A percentile compares a stretch with the other conserved stretches of the same genome.
Conservation (phyloP, 257 asterid species). For the Solanum chaucha region DNA sequence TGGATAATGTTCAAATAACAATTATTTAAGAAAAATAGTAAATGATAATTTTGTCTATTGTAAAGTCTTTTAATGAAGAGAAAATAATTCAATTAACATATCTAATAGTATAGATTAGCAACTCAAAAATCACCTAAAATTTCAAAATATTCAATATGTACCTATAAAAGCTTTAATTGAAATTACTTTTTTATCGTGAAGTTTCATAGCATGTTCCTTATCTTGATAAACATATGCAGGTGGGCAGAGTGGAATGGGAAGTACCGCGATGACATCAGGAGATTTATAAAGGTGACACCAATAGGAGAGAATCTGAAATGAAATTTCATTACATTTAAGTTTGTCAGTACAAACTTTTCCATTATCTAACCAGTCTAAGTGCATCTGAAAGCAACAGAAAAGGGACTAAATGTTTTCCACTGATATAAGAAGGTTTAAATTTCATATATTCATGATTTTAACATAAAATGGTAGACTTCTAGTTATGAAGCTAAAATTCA, state of each 20-base stretch:
- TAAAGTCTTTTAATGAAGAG: neutral
- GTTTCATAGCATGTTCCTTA: neutral
- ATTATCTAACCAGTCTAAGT: neutral
- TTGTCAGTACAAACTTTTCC: neutral
- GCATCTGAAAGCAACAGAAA: neutral
- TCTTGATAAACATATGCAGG: slow-evolving; percentile 27
- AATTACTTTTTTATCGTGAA: neutral
- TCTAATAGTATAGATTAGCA: neutral
- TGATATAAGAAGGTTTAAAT: neutral
- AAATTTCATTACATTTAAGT: neutral
- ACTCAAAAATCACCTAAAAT: neutral
- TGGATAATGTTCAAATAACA: neutral
- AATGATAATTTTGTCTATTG: neutral
- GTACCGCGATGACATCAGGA: slow-evolving; percentile 86
- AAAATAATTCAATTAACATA: neutral
- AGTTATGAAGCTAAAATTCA: neutral
- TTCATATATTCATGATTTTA: neutral
- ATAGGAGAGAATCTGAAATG: neutral
- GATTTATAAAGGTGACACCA: slow-evolving; percentile 73
- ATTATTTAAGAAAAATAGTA: neutral
- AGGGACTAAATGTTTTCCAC: neutral
- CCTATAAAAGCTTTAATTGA: neutral
- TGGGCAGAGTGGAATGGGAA: slow-evolving; percentile 99
- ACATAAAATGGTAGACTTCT: neutral
- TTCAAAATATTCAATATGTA: neutral